Evolutionary conservation across 108 stramenopile genomes (phyloP), one percentile per base, ranked within the genome.

Genomic region (Pseudonitzschia delicatissima): DNA sequence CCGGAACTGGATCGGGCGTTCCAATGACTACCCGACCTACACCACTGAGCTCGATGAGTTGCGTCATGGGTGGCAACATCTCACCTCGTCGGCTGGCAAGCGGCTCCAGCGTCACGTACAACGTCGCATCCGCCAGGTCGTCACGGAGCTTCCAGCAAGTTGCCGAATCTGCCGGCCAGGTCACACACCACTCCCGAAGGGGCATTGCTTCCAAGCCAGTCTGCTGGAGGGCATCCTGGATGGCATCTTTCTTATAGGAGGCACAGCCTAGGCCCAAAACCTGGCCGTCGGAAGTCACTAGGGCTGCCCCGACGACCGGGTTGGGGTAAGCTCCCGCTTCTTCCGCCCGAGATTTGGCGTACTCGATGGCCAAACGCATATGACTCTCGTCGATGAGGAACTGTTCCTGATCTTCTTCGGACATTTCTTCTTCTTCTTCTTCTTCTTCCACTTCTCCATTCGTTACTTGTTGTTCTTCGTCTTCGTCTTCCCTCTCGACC

Each of bases 81-180:
- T 86, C 74, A 25, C 88, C 91, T 26, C 77, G 76, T 15, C 87
- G 70, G 32, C 82, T 66, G 27, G 73, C 57, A 25, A 67, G 72
- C 9, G 91, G 91, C 49, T 92, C 91, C 67, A 92, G 62, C 0
- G 91, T 92, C 31, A 90, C 75, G 62, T 92, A 92, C 45, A 92
- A 45, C 3, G 91, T 92, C 23, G 77, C 65, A n/a, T 73, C 45
- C 2, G 76, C 36, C 45, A 92, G 47, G 63, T 82, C 78, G 12
- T 71, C 62, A 12, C 91, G 79, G 40, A 90, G 70, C 25, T 77
- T 64, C 53, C 53, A 55, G 33, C 31, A 33, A 6, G 53, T 29
- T n/a, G 53, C 29, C 23, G 63, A 57, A 47, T 80, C 66, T 2
- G 80, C 60, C 3, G 87, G 85, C 88, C 88, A 92, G 9, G 77